Conservation (phyloP, 371 early-diverging fungal genomes). For the Actinomortierella wolfii region DNA sequence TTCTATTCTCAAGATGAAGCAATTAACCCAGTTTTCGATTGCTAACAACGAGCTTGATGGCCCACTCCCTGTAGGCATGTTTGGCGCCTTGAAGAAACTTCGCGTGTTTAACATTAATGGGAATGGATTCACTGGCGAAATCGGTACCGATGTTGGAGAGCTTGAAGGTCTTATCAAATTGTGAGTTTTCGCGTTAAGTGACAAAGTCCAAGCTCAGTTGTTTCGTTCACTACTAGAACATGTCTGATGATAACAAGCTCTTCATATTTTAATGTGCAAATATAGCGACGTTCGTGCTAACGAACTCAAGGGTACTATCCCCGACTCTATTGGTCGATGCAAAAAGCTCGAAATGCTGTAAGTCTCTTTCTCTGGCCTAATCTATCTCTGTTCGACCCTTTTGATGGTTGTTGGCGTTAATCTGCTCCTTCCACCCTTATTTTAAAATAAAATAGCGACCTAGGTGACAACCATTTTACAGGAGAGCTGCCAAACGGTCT, state of each 20-base stretch:
- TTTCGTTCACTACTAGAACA: background rate
- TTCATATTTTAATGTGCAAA: background rate
- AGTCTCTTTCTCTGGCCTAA: background rate
- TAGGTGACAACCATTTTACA: conserved; percentile 24
- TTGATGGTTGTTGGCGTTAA: too few relatives aligned
- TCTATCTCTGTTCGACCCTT: background rate
- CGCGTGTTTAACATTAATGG: conserved; percentile 24
- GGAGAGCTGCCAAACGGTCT: conserved; percentile 25
- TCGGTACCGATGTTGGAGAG: conserved; percentile 19
- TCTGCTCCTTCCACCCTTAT: background rate
- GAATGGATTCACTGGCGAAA: conserved; percentile 30
- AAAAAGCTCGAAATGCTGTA: conserved; percentile 15
- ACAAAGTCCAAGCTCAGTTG: background rate
- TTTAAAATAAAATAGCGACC: background rate
- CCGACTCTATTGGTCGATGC: conserved; percentile 23
- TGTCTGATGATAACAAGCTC: background rate
- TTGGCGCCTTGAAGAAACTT: conserved; percentile 19
- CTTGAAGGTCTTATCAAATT: conserved; percentile 17
- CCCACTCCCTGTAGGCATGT: conserved; percentile 15
- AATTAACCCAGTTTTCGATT: conserved; percentile 33
- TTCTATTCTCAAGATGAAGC: conserved; percentile 13
- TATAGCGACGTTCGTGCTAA: conserved; percentile 30
- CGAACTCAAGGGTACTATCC: conserved; percentile 21
- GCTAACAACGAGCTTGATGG: conserved; percentile 39
- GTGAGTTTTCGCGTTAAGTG: conserved; percentile 1